Base-by-base conservation (phyloP, 2,329 filamentous ascomycete genomes). In the Knufia petricola region DNA sequence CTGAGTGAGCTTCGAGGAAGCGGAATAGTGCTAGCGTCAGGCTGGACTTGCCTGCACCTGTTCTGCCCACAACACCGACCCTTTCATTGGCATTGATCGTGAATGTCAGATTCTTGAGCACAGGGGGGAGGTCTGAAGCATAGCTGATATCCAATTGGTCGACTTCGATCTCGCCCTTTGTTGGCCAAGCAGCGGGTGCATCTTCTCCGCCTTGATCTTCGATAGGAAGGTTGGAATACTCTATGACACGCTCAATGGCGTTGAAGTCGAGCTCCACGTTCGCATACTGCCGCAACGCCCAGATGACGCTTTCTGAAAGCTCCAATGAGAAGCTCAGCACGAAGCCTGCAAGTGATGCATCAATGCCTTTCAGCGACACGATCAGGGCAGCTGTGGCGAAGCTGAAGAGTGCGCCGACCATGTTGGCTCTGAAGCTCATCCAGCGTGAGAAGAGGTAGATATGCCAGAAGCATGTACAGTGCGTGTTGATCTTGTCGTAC, bases 221-320 rank as follows among this genome's bases (percentile, higher is more conserved):
- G 0, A 77, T 87, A 26, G 76, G 68, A 7, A 88, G 71, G 41
- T 81, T 76, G 0, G 79, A 76, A 62, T 89, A 90, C 61, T 89
- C 85, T 3, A 87, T 70, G 21, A 90, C 78, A 24, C 85, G 74
- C 65, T 90, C 85, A 0, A 81, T 80, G 0, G 84, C 78, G 58
- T 88, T 88, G 82, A 89, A 87, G 59, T 85, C 79, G 3, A 89
- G 69, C 61, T 90, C 85, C 17, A 87, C 68, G 52, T 78, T 81
- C 0, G 83, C 76, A 59, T 86, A 87, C 48, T 80, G 69, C 1
- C 82, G 73, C 31, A 87, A 75, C 0, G 78, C 74, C 76, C 78
- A 84, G 42, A 82, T 75, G 48, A 87, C 76, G 6, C 73, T 72
- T 13, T 65, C 66, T 0, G 81, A 77, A 60, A 87, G 86, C 49